These are phyloP conservation scores for Entomortierella parvispora DNA, from an alignment of 192 early-diverging fungal species.

Conservation along the genomic window DNA sequence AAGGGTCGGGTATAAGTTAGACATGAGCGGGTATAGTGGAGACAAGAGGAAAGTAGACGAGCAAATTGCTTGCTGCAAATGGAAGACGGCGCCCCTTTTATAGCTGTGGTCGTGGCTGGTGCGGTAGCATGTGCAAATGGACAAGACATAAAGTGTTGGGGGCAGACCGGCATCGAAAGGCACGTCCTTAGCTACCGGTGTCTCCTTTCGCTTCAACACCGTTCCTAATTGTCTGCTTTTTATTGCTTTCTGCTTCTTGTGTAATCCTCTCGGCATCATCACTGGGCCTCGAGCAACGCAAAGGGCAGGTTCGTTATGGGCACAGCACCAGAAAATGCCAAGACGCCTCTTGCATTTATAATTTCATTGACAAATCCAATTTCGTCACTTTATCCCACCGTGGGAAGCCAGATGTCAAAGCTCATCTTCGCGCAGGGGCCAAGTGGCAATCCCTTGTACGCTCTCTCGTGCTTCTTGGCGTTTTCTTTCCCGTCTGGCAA, in stretches of 20 bases:
- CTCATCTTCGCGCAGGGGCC: too few relatives aligned
- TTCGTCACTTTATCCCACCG: conserved; percentile 31
- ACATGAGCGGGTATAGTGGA: neutral
- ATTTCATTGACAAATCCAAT: conserved; percentile 20
- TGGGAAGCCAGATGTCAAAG: too few relatives aligned
- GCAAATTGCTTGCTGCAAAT: neutral
- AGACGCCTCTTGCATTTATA: conserved; percentile 1
- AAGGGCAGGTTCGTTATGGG: too few relatives aligned
- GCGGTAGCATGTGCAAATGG: neutral
- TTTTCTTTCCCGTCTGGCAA: neutral
- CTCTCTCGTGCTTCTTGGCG: conserved; percentile 45
- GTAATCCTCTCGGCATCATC: too few relatives aligned
- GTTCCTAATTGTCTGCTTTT: too few relatives aligned
- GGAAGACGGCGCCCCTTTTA: neutral
- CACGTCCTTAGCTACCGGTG: too few relatives aligned
- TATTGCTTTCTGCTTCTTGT: too few relatives aligned
- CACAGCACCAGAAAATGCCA: conserved; percentile 25
- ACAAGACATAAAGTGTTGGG: too few relatives aligned
- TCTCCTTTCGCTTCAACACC: too few relatives aligned
- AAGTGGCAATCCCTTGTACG: too few relatives aligned
- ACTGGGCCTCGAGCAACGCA: too few relatives aligned
- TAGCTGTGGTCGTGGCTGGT: neutral
- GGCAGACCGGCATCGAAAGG: neutral
- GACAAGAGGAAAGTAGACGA: neutral
- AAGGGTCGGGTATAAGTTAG: conserved; percentile 6